Evolutionary conservation across 139 green algal species (phyloP).

Genomic region (Coelastrella sp.): DNA sequence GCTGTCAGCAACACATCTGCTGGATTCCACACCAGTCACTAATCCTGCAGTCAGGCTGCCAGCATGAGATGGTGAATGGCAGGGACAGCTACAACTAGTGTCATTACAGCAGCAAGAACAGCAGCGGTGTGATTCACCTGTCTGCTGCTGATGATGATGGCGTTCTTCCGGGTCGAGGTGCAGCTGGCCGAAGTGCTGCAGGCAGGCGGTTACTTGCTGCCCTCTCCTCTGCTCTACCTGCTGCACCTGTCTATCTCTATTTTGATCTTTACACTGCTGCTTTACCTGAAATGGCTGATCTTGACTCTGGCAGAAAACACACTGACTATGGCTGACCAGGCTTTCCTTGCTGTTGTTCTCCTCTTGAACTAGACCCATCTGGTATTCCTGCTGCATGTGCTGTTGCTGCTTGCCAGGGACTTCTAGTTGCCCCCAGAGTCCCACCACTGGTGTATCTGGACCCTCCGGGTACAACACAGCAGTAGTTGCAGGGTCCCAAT

Average conservation of each 20-base stretch:
- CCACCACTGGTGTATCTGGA: constrained; percentile 1
- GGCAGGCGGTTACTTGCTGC: no score
- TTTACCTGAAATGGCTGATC: neutral
- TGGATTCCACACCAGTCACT: neutral
- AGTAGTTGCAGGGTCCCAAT: constrained; percentile 32
- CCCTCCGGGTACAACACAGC: constrained; percentile 43
- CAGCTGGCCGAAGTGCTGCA: no score
- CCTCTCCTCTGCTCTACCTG: neutral
- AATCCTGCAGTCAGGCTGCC: neutral
- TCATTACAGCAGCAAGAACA: no score
- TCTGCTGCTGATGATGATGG: no score
- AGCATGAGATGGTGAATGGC: no score
- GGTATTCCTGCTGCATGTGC: neutral
- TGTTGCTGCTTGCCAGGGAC: neutral
- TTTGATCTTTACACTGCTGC: neutral
- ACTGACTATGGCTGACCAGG: neutral
- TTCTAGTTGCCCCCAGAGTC: neutral
- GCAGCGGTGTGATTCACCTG: no score
- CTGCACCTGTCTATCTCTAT: neutral
- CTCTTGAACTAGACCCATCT: neutral
- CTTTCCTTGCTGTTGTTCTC: no score
- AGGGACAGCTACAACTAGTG: no score
- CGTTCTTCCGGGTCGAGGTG: no score
- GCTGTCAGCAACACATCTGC: neutral
- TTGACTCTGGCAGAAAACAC: neutral